Base-by-base conservation (phyloP, 1,139 yeast species). In the Meyerozyma smithsonii region DNA sequence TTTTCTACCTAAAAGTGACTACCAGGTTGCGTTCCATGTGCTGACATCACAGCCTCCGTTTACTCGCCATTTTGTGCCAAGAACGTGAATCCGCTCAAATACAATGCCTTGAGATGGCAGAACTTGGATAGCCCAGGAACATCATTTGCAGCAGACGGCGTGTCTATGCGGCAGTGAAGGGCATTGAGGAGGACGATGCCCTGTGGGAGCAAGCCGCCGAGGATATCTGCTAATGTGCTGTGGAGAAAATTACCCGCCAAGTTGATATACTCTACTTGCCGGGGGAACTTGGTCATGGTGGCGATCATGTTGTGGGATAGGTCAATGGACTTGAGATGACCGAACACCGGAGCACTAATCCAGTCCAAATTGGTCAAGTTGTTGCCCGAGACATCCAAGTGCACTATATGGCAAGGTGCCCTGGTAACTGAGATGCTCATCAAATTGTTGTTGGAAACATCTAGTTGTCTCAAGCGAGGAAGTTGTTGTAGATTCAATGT, bases 401-500 rank as follows among this genome's bases (percentile, higher is more conserved):
- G 25, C 35, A 39, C 36, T 21, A 60, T 45, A 8, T 45, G 35
- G 2, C 32, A 16, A 15, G 55, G 41, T 2, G 39, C 23, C 2
- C 45, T 35, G 38, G 58, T 46, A 10, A 48, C 39, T 14, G 49
- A 46, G 30, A 39, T 47, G 20, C 41, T 39, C 12, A 49, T 36
- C 15, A 54, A 39, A 20, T 44, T 50, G 37, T 62, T 62, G 42
- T 61, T 59, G 5, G 66, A 56, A 16, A 61, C 46, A 38, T 60
- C 49, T 28, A 62, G 43, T 4, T 48, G 37, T 23, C 45, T 38
- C 23, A 62, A 43, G 24, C 44, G 39, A 1, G 40, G 17, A 2
- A 61, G 62, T 24, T 57, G 48, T 4, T 36, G 20, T 4, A 42
- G 37, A 25, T 23, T 16, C 25, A 19, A 45, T 35, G 20, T 43